Percentiles rank a stretch among this genome's conserved stretches.
phyloP scores from a whole-genome alignment of 768 basidiomycete genomes.

The Lanmaoa pseudosensibilis region DNA sequence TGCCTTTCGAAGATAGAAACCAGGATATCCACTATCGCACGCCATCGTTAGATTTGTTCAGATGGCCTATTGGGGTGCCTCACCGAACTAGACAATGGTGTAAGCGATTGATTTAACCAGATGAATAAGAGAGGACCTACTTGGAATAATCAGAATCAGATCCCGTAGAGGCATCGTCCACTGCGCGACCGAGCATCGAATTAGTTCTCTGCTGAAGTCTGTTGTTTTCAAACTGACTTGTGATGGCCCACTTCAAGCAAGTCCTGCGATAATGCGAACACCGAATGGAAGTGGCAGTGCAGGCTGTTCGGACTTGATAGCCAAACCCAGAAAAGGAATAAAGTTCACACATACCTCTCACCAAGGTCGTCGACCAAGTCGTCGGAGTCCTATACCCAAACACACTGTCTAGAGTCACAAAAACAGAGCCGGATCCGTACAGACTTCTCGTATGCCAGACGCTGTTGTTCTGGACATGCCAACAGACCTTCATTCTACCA shows the following conservation, averaged over 20 bases:
- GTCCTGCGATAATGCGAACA: not conserved
- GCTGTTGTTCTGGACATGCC: constrained; percentile 36
- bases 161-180: constrained; percentile 87
- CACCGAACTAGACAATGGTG: constrained; percentile 27
- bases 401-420: not conserved
- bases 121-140: constrained; percentile 43
- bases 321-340: constrained; percentile 11
- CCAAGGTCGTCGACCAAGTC: too few relatives aligned
- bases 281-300: constrained; percentile 22
- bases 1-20: constrained; percentile 96
- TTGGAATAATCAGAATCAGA: constrained; percentile 97
- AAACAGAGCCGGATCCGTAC: not conserved
- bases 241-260: constrained; percentile 9
- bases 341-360: constrained; percentile 4
- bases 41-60: constrained; percentile 15
- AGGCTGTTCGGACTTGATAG: not conserved
- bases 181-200: constrained; percentile 45
- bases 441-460: constrained; percentile 24
- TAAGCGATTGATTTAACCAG: constrained; percentile 11
- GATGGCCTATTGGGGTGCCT: constrained; percentile 19
- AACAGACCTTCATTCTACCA: constrained; percentile 31
- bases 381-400: too few relatives aligned
- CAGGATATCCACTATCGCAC: constrained; percentile 87
- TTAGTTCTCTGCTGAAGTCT: constrained; percentile 20
- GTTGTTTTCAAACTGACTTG: constrained; percentile 27